Evolutionary conservation across 148 eudicot species (phyloP).

Genomic region (Cornus kousa): DNA sequence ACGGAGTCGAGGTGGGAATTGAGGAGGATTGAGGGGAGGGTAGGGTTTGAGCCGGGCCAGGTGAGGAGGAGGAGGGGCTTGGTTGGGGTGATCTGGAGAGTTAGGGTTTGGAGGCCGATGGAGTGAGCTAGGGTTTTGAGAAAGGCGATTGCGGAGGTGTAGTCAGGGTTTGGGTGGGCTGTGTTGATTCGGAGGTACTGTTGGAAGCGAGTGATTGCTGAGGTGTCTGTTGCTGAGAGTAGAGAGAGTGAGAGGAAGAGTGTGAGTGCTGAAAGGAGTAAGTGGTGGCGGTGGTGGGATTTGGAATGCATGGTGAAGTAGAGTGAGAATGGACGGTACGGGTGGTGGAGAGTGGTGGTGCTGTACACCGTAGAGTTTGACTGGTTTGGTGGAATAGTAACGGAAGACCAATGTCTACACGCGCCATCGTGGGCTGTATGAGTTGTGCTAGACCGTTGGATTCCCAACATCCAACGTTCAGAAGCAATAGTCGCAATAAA

Average conservation of each 20-base stretch:
- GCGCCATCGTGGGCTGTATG: too few species aligned
- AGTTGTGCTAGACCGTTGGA: too few species aligned
- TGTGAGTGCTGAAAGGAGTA: constrained; percentile 4
- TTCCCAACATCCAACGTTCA: too few species aligned
- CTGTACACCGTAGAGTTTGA: too few species aligned
- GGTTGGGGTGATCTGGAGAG: constrained; percentile 33
- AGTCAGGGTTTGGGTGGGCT: constrained; percentile 83
- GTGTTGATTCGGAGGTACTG: constrained; percentile 76
- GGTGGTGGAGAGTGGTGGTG: too few species aligned
- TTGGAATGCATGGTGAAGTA: constrained; percentile 16
- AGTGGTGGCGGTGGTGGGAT: neutral
- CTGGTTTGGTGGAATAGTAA: too few species aligned
- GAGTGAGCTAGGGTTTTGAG: constrained; percentile 48
- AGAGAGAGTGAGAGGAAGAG: constrained; percentile 24
- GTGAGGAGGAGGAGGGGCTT: constrained; percentile 79
- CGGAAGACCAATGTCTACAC: too few species aligned
- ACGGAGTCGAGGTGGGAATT: constrained; percentile 96
- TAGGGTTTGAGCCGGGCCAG: constrained; percentile 64
- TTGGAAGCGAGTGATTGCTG: constrained; percentile 57
- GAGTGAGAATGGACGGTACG: too few species aligned
- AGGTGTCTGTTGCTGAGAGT: constrained; percentile 19
- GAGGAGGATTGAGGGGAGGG: constrained; percentile 74
- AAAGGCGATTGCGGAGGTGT: constrained; percentile 57
- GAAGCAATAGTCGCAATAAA: too few species aligned
- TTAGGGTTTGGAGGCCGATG: constrained; percentile 47